These are phyloP conservation scores for Capsicum pubescens DNA, from an alignment of 257 asterid genomes.

Conservation along the genomic window DNA sequence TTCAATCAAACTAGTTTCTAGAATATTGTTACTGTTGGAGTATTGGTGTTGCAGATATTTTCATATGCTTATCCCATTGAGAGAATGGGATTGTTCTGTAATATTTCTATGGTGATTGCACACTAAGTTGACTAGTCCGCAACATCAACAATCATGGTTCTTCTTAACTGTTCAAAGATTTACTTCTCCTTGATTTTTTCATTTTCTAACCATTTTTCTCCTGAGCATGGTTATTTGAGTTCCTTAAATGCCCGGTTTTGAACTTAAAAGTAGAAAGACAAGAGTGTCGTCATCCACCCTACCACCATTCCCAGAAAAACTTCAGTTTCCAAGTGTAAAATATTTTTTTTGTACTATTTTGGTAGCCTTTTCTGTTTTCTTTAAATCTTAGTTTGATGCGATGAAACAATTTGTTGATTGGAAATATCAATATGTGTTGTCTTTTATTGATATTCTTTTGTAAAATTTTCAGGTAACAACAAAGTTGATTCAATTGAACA, in stretches of 20 bases:
- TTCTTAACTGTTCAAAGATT: not conserved
- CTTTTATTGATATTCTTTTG: not conserved
- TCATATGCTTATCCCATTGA: not conserved
- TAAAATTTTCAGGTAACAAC: slow-evolving; percentile 51
- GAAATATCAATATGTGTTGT: not conserved
- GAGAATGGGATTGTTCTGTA: not conserved
- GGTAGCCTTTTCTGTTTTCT: not conserved
- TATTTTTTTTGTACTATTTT: not conserved
- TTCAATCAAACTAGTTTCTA: not conserved
- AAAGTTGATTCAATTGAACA: slow-evolving; percentile 63
- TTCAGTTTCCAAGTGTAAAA: not conserved
- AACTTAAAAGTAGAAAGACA: not conserved
- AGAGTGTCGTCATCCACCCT: not conserved
- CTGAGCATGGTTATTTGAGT: not conserved
- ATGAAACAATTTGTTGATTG: not conserved
- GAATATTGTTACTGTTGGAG: not conserved
- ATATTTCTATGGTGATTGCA: not conserved
- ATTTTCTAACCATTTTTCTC: not conserved
- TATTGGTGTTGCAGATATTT: not conserved
- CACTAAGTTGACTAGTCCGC: too few relatives aligned
- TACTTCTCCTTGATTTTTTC: not conserved
- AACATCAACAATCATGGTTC: not conserved
- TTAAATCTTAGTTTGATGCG: not conserved
- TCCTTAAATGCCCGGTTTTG: not conserved
- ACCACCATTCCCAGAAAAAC: not conserved